Base-by-base conservation (phyloP, 2,329 filamentous ascomycete genomes). In the Chrysosphaeria jannelii region DNA sequence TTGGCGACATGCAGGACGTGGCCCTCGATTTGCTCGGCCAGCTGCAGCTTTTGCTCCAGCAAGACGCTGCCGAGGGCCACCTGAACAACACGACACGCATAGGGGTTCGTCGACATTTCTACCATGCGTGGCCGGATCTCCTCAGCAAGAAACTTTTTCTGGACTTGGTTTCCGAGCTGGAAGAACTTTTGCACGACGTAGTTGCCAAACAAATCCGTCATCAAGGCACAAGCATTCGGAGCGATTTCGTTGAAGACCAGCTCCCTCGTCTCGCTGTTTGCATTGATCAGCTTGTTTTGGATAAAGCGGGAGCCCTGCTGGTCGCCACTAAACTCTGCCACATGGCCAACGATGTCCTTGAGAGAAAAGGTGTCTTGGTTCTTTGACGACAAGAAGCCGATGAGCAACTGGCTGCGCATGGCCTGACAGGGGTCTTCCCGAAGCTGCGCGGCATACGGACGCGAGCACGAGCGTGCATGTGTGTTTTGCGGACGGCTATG, bases 141-240 rank as follows among this genome's bases (percentile, higher is more conserved):
- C 31, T 65, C 63, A 1, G 76, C 78, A 20, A 97, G 46, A 3
- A 71, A 56, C 42, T 69, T 78, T 50, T 97, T 97, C 47, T 97
- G 85, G 0, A 67, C 58, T 43, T 90, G 79, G 34, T 76, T 88
- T 19, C 85, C 81, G 40, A 93, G 76, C 40, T 93, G 81, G 30
- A 93, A 91, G 39, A 93, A 67, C 41, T 91, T 93, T 38, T 97
- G 85, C 19, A 93, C 79, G 17, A 97, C 85, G 38, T 93, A 97
- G 42, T 97, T 97, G 25, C 85, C 85, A 38, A 91, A 97, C 0
- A 93, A 69, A 40, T 93, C 85, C 21, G 69, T 81, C 76, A 90
- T 91, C 22, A 97, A 50, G 37, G 81, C 76, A 14, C 89, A 44
- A 2, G 70, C 64, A 33, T 97, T 85, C 1, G 65, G 60, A 34